Evolutionary conservation across 2,329 filamentous ascomycete genomes (phyloP).

Genomic region (Chaetomium sp.): DNA sequence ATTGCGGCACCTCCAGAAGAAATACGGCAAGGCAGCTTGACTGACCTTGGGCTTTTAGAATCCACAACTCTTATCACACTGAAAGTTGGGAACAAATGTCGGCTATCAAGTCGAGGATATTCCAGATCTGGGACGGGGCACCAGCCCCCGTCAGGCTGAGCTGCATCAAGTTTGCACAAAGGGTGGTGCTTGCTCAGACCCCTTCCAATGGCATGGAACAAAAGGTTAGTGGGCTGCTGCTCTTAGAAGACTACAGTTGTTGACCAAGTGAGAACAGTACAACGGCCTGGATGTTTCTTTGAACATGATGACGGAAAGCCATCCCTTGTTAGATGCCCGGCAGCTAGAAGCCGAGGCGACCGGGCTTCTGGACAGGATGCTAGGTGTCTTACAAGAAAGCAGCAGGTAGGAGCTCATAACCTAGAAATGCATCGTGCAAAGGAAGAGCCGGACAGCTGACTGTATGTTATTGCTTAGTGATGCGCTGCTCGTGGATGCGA

Average conservation of each 20-base stretch:
- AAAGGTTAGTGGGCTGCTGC: conserved; percentile 47
- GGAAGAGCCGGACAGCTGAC: conserved; percentile 2
- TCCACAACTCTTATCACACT: conserved; percentile 76
- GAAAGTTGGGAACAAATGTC: conserved; percentile 83
- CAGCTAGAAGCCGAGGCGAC: conserved; percentile 89
- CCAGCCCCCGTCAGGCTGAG: conserved; percentile 74
- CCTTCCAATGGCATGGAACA: conserved; percentile 75
- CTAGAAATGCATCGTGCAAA: neutral
- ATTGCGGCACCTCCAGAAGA: neutral
- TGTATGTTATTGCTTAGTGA: conserved; percentile 50
- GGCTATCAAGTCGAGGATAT: conserved; percentile 80
- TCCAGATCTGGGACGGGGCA: conserved; percentile 80
- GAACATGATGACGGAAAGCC: conserved; percentile 74
- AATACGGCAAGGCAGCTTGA: neutral
- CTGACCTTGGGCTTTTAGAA: conserved; percentile 46
- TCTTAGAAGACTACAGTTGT: neutral
- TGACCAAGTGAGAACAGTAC: conserved; percentile 39
- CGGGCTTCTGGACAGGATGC: conserved; percentile 80
- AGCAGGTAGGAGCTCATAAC: conserved; percentile 55
- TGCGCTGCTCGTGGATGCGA: conserved; percentile 81
- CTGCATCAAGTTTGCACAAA: conserved; percentile 96
- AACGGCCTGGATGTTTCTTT: conserved; percentile 79
- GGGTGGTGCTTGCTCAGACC: conserved; percentile 86
- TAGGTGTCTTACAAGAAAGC: conserved; percentile 79
- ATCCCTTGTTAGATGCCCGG: conserved; percentile 69